phyloP scores from a whole-genome alignment of 305 asterid species.

The Fraxinus floribunda region DNA sequence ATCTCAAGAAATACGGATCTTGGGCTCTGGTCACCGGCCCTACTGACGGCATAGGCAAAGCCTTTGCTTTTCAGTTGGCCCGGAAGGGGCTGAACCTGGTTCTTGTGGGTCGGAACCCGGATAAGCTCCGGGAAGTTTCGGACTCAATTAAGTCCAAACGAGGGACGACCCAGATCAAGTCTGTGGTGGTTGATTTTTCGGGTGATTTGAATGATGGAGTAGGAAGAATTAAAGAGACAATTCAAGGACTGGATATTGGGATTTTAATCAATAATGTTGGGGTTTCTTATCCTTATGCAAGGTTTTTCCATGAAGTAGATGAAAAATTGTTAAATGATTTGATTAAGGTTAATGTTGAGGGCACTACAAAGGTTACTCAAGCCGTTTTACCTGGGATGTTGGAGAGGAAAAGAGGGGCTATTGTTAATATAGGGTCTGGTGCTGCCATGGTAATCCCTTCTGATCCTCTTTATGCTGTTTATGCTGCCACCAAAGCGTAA shows the following conservation, averaged over 20 bases:
- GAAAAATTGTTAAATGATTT: conserved; percentile 60
- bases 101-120: conserved; percentile 80
- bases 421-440: conserved; percentile 92
- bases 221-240: conserved; percentile 54
- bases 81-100: conserved; percentile 65
- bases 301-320: conserved; percentile 87
- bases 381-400: conserved; percentile 88
- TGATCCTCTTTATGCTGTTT: conserved; percentile 87
- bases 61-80: conserved; percentile 79
- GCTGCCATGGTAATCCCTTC: conserved; percentile 77
- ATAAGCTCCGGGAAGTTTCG: conserved; percentile 67
- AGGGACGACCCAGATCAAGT: conserved; percentile 67
- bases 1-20: conserved; percentile 89
- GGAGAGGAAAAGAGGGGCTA: conserved; percentile 74
- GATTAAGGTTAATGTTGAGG: conserved; percentile 83
- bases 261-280: conserved; percentile 81
- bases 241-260: conserved; percentile 79
- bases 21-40: conserved; percentile 94
- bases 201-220: conserved; percentile 80
- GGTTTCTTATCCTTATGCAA: conserved; percentile 79
- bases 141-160: conserved; percentile 50
- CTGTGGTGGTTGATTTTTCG: conserved; percentile 80
- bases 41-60: conserved; percentile 93
- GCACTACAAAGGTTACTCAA: conserved; percentile 75
- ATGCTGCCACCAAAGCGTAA: conserved; percentile 91